Evolutionary conservation across 2,329 filamentous ascomycete genomes (phyloP).

Genomic region (Ophiostoma piceae): DNA sequence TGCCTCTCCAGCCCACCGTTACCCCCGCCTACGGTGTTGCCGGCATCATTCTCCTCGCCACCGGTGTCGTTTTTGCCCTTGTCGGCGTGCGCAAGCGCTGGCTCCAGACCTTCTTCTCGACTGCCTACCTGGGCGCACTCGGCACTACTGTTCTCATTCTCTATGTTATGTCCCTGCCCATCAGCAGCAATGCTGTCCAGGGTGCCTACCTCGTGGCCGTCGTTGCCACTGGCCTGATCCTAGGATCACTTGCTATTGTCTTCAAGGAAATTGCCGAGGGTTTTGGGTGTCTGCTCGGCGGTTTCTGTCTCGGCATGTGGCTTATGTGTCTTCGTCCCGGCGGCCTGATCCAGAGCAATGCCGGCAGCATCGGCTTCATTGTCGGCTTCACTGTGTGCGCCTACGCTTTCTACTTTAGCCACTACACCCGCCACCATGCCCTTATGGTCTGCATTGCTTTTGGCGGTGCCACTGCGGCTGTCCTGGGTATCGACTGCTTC

Average conservation of each 20-base stretch:
- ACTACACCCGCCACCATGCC: constrained; percentile 70
- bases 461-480: constrained; percentile 68
- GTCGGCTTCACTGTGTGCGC: constrained; percentile 60
- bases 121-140: constrained; percentile 65
- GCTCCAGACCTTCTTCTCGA: constrained; percentile 76
- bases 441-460: constrained; percentile 75
- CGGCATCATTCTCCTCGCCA: constrained; percentile 68
- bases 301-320: constrained; percentile 88
- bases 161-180: constrained; percentile 79
- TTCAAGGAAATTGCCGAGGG: constrained; percentile 78
- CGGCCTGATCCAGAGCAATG: constrained; percentile 60
- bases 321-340: constrained; percentile 71
- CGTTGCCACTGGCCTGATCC: constrained; percentile 64
- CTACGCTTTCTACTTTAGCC: constrained; percentile 73
- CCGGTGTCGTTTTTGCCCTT: constrained; percentile 65
- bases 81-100: constrained; percentile 77
- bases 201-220: constrained; percentile 81
- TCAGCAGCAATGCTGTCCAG: constrained; percentile 63
- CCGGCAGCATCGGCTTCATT: constrained; percentile 69
- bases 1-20: constrained; percentile 68
- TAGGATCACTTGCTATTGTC: constrained; percentile 68
- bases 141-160: constrained; percentile 76
- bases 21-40: constrained; percentile 78
- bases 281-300: constrained; percentile 79
- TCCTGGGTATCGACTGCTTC: constrained; percentile 87